Evolutionary conservation across 768 basidiomycete genomes (phyloP).

Genomic region (Leccinum disarticulatum): DNA sequence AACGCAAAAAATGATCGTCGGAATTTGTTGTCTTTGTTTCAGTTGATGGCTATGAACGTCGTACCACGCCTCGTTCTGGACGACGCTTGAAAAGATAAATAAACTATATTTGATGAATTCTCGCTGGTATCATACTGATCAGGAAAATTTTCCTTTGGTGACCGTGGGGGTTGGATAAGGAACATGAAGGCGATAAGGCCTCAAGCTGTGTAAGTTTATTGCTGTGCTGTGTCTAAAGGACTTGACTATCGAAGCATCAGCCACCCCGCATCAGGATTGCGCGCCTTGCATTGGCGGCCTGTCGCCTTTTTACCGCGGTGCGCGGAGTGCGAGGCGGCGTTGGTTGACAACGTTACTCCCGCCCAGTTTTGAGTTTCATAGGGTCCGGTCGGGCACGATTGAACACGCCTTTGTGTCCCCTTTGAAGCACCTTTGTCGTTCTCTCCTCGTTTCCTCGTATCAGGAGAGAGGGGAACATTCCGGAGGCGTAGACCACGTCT

Average conservation of each 20-base stretch:
- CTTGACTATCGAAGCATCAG: not conserved
- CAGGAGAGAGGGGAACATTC: not conserved
- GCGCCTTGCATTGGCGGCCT: slow-evolving; percentile 8
- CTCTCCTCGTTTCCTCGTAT: not conserved
- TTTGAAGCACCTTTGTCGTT: not conserved
- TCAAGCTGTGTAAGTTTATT: slow-evolving; percentile 1
- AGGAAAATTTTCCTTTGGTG: not conserved
- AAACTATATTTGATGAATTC: slow-evolving; percentile 1
- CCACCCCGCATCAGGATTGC: not conserved
- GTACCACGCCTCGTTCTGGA: slow-evolving; percentile 87
- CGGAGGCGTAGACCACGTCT: not conserved
- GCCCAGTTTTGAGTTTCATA: not conserved
- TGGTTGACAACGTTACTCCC: not conserved
- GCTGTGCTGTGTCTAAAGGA: not conserved
- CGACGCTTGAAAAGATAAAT: slow-evolving; percentile 52
- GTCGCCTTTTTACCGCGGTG: slow-evolving; percentile 7
- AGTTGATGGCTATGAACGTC: slow-evolving; percentile 98
- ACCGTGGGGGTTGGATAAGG: slow-evolving; percentile 10
- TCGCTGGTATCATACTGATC: not conserved
- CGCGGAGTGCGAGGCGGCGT: not conserved
- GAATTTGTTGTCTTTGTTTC: not conserved
- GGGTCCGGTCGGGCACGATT: not conserved
- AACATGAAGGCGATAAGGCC: not conserved
- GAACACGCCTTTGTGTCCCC: not conserved
- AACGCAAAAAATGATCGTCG: slow-evolving; percentile 1